Conservation (phyloP, 2,329 filamentous ascomycete species). For the Byssothecium circinans region DNA sequence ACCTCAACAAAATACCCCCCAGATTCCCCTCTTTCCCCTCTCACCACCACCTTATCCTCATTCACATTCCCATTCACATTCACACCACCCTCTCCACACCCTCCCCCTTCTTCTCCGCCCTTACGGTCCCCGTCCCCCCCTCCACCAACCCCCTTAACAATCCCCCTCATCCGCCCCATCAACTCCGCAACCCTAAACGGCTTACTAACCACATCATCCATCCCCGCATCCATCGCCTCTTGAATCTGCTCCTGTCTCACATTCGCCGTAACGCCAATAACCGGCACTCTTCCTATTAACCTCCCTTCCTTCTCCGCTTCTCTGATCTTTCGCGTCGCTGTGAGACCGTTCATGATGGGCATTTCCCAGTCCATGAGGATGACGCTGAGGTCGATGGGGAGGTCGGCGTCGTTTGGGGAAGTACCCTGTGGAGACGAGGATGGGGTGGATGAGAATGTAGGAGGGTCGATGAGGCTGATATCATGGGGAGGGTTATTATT, state of each 20-base stretch:
- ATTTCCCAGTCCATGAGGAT: constrained; percentile 40
- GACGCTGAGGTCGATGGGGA: constrained; percentile 19
- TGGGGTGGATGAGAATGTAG: not conserved
- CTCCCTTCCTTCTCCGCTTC: constrained; percentile 23
- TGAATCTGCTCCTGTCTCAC: constrained; percentile 36
- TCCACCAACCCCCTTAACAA: not conserved
- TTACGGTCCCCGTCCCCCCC: not conserved
- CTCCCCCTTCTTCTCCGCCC: not conserved
- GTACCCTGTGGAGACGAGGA: not conserved
- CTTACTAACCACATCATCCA: constrained; percentile 67
- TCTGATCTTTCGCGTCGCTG: constrained; percentile 29
- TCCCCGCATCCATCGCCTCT: constrained; percentile 32
- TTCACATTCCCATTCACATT: no score
- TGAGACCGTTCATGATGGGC: constrained; percentile 38
- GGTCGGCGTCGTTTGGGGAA: not conserved
- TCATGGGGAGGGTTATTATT: constrained; percentile 5
- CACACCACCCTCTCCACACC: no score
- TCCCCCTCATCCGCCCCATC: constrained; percentile 10
- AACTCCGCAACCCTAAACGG: constrained; percentile 58
- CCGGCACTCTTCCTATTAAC: constrained; percentile 28
- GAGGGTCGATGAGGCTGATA: no score
- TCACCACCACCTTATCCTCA: no score
- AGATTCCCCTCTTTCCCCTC: no score
- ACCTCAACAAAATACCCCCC: no score
- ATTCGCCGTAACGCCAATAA: constrained; percentile 42